phyloP scores from a whole-genome alignment of 495 filamentous ascomycete genomes.

The Platismatia glauca region DNA sequence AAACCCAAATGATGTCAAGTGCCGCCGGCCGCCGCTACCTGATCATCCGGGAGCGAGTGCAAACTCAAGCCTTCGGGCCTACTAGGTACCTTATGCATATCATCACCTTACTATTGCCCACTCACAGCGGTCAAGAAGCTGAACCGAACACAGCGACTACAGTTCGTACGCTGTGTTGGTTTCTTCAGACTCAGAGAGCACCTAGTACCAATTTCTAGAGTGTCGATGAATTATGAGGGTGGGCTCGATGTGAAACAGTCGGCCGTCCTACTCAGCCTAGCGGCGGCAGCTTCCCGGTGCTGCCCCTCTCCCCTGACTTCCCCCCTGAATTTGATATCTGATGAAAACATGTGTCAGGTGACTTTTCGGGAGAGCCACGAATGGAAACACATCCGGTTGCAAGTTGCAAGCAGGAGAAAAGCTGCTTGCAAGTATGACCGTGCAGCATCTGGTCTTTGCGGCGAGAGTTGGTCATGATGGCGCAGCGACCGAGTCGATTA shows the following conservation, averaged over 20 bases:
- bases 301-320: not conserved
- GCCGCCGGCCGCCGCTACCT: not conserved
- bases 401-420: too few relatives aligned
- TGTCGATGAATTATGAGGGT: too few relatives aligned
- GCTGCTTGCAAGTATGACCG: not conserved
- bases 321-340: too few relatives aligned
- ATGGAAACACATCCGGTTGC: too few relatives aligned
- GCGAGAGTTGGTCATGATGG: not conserved
- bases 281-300: not conserved
- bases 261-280: not conserved
- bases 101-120: too few relatives aligned
- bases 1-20: slow-evolving; percentile 2
- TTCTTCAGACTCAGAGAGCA: too few relatives aligned
- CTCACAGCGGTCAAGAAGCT: not conserved
- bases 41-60: not conserved
- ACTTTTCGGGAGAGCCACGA: too few relatives aligned
- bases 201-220: not conserved
- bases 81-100: not conserved
- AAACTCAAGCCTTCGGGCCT: not conserved
- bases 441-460: not conserved
- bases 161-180: not conserved
- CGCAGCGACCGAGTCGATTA: not conserved
- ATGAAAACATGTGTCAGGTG: too few relatives aligned
- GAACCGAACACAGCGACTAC: not conserved
- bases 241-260: not conserved